These are phyloP conservation scores for Skeletonema marinoi DNA, from an alignment of 108 stramenopile genomes.

Conservation along the genomic window DNA sequence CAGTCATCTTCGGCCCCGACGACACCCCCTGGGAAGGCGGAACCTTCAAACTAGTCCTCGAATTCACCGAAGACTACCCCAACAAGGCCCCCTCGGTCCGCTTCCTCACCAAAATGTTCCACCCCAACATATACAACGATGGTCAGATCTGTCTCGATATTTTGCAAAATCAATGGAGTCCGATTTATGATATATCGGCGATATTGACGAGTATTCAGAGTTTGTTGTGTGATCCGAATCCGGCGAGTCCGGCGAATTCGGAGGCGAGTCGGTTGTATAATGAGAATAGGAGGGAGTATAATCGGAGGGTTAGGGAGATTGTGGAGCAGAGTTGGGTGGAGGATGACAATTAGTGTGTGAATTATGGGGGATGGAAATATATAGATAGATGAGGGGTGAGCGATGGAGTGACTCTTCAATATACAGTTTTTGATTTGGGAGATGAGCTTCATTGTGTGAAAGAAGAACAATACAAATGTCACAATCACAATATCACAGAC, in stretches of 20 bases:
- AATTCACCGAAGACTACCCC: slow-evolving; percentile 99
- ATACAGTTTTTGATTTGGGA: background rate
- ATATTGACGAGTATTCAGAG: slow-evolving; percentile 99
- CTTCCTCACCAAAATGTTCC: slow-evolving; percentile 98
- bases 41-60: slow-evolving; percentile 94
- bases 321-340: slow-evolving; percentile 98
- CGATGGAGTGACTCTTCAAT: background rate
- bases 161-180: slow-evolving; percentile 99
- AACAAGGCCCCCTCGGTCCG: slow-evolving; percentile 98
- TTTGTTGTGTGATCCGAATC: slow-evolving; percentile 99
- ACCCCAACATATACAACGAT: slow-evolving; percentile 99
- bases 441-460: background rate
- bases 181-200: slow-evolving; percentile 99
- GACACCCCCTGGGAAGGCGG: slow-evolving; percentile 99
- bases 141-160: slow-evolving; percentile 98
- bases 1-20: slow-evolving; percentile 99
- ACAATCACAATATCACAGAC: background rate
- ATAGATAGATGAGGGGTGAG: background rate
- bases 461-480: background rate
- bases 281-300: slow-evolving; percentile 98
- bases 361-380: background rate
- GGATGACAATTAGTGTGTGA: slow-evolving; percentile 26
- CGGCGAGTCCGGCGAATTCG: slow-evolving; percentile 95
- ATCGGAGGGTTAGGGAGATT: slow-evolving; percentile 96
- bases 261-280: slow-evolving; percentile 97